Evolutionary conservation across 441 rosid genomes (phyloP).

Genomic region (Melastoma candidum): DNA sequence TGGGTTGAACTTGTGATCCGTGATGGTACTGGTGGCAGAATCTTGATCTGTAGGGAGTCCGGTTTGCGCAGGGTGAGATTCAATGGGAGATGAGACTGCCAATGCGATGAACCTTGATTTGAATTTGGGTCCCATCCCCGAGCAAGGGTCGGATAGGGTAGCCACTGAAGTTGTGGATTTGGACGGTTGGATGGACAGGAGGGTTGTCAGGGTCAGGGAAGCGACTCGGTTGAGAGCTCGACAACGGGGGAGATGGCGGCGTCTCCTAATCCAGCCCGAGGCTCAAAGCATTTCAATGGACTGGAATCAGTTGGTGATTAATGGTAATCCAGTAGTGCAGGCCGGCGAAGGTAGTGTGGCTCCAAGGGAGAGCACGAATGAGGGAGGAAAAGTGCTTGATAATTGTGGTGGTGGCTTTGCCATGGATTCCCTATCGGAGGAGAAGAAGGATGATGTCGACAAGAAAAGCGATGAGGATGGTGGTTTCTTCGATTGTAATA

Average conservation of each 20-base stretch:
- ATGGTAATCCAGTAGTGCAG: conserved; percentile 42
- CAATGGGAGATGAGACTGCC: conserved; percentile 66
- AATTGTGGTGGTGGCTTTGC: conserved; percentile 42
- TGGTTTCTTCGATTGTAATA: conserved; percentile 80
- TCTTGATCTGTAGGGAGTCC: no score
- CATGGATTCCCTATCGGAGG: conserved; percentile 45
- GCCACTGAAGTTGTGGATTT: conserved; percentile 41
- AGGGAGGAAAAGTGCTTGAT: conserved; percentile 55
- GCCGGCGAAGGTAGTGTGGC: conserved; percentile 88
- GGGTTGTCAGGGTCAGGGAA: conserved; percentile 43
- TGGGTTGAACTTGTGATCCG: no score
- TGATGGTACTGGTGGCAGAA: no score
- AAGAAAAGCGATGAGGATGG: conserved; percentile 55
- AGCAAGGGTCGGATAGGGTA: conserved; percentile 35
- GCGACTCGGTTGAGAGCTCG: conserved; percentile 42
- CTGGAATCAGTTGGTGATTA: conserved; percentile 42
- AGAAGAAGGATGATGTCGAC: conserved; percentile 51
- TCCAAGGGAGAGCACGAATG: conserved; percentile 62
- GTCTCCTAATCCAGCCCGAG: conserved; percentile 33
- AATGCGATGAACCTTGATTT: conserved; percentile 92
- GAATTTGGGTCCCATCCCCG: conserved; percentile 85
- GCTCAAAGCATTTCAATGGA: conserved; percentile 50
- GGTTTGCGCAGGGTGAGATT: conserved; percentile 13
- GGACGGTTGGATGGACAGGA: conserved; percentile 50
- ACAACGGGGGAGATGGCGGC: conserved; percentile 55